Percentiles rank a stretch among this genome's conserved stretches.
These are phyloP conservation scores for Citrus hindsii DNA, from an alignment of 345 rosid species.

Conservation along the genomic window DNA sequence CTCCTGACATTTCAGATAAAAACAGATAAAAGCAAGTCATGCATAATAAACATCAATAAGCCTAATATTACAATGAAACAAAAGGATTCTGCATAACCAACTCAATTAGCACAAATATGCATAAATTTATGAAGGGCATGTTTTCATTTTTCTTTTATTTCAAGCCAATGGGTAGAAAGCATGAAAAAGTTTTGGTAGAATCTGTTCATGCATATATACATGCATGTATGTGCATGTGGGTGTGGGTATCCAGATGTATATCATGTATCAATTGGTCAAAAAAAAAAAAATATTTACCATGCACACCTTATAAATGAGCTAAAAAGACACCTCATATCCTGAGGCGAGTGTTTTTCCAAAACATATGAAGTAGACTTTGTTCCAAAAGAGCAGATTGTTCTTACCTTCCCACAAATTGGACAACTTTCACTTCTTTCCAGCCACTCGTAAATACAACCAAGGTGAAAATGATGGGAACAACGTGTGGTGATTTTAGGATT, in stretches of 20 bases:
- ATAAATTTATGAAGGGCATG: not conserved
- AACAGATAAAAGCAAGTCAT: not conserved
- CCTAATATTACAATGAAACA: not conserved
- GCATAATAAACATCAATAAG: constrained; percentile 1
- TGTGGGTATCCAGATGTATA: no score
- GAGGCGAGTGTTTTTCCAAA: not conserved
- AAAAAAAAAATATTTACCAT: not conserved
- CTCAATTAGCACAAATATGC: not conserved
- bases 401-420: constrained; percentile 74
- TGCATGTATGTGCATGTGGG: not conserved
- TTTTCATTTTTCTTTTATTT: not conserved
- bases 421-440: constrained; percentile 76
- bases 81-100: not conserved
- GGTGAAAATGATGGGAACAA: constrained; percentile 71
- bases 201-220: not conserved
- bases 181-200: not conserved
- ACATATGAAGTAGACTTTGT: not conserved
- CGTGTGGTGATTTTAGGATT: constrained; percentile 56
- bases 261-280: not conserved
- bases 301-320: not conserved
- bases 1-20: constrained; percentile 28
- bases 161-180: not conserved
- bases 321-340: not conserved
- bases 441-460: constrained; percentile 76
- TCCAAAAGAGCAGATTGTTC: not conserved